Percentiles rank a stretch among this genome's conserved stretches.
Evolutionary conservation across 306 rosid genomes (phyloP).

Genomic region (Casuarina glauca): DNA sequence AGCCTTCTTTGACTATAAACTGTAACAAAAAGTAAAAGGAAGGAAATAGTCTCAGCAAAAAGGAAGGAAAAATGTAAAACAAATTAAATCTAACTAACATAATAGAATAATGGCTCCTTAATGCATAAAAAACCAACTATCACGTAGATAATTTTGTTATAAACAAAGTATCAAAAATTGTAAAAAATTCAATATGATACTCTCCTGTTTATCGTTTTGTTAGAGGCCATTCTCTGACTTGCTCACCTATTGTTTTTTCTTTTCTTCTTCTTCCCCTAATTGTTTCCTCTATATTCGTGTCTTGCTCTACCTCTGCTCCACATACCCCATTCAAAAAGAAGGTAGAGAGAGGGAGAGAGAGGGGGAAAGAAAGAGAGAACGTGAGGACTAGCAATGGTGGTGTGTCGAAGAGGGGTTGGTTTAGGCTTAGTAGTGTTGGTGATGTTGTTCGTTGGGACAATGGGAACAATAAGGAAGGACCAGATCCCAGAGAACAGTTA

Average conservation of each 20-base stretch:
- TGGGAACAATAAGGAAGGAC: slow-evolving; percentile 37
- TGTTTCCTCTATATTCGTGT: slow-evolving; percentile 21
- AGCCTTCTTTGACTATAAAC: no score
- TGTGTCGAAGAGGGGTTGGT: slow-evolving; percentile 35
- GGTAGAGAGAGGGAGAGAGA: not conserved
- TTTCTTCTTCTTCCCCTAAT: slow-evolving; percentile 15
- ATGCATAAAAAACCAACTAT: no score
- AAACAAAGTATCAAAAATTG: no score
- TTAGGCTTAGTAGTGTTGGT: slow-evolving; percentile 40
- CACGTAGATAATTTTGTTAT: no score
- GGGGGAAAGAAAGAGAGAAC: not conserved
- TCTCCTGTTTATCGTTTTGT: slow-evolving; percentile 23
- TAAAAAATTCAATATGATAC: no score
- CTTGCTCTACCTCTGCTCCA: slow-evolving; percentile 21
- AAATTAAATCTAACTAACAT: no score
- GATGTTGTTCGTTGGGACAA: slow-evolving; percentile 44
- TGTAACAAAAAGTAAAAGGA: no score
- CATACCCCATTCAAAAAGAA: not conserved
- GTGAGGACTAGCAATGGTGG: slow-evolving; percentile 48
- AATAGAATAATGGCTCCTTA: no score
- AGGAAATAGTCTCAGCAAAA: no score
- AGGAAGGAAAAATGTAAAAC: no score
- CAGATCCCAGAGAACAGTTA: slow-evolving; percentile 53
- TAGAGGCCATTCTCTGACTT: slow-evolving; percentile 47
- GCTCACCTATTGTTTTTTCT: slow-evolving; percentile 23